phyloP scores from a whole-genome alignment of 2,329 filamentous ascomycete species.

The Mycosphaerelloides madeirae region DNA sequence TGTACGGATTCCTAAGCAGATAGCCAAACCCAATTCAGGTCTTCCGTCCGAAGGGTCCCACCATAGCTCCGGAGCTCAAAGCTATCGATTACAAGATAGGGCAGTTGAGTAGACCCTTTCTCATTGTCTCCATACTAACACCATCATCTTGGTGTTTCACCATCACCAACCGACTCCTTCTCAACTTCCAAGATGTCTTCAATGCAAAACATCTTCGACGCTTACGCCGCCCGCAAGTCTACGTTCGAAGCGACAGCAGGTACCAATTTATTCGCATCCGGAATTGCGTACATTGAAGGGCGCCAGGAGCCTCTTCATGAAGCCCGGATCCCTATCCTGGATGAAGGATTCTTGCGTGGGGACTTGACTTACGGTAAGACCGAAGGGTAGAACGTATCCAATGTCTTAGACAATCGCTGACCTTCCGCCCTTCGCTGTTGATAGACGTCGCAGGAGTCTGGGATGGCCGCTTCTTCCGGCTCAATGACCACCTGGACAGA shows the following conservation, averaged over 20 bases:
- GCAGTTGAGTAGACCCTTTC: too few relatives aligned
- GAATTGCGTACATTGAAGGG: slow-evolving; percentile 47
- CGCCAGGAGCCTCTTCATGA: slow-evolving; percentile 41
- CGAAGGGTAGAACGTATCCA: too few relatives aligned
- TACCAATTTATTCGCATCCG: slow-evolving; percentile 39
- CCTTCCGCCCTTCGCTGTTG: too few relatives aligned
- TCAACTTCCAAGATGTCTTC: slow-evolving; percentile 34
- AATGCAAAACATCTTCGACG: slow-evolving; percentile 43
- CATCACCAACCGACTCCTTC: too few relatives aligned
- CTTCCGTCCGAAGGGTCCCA: too few relatives aligned
- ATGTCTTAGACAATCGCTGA: too few relatives aligned
- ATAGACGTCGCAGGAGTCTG: slow-evolving; percentile 50
- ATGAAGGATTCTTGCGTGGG: slow-evolving; percentile 51
- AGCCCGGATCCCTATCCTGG: slow-evolving; percentile 48
- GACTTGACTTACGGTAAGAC: slow-evolving; percentile 52
- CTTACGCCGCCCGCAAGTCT: slow-evolving; percentile 32
- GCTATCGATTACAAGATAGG: too few relatives aligned
- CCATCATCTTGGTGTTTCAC: too few relatives aligned
- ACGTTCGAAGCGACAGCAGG: slow-evolving; percentile 29
- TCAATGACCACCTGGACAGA: slow-evolving; percentile 47
- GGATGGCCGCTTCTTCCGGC: slow-evolving; percentile 50
- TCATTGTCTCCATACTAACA: too few relatives aligned
- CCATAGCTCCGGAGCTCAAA: too few relatives aligned
- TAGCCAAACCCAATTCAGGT: too few relatives aligned
- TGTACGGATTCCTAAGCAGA: too few relatives aligned